Evolutionary conservation across 306 rosid species (phyloP).

Genomic region (Medicago arabica): DNA sequence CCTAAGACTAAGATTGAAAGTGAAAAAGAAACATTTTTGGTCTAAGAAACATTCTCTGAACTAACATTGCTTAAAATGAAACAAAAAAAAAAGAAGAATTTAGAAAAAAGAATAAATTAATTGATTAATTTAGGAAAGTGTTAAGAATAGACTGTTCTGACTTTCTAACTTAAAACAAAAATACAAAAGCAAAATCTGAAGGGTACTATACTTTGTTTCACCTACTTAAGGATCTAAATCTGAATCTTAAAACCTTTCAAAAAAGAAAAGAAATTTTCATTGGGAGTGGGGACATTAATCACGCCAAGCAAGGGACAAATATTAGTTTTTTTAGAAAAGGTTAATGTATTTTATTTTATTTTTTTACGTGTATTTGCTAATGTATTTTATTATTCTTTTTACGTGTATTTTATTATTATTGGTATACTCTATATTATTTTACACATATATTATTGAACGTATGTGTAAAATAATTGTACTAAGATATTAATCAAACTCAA

Average conservation of each 20-base stretch:
- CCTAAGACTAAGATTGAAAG: constrained; percentile 21
- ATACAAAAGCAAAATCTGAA: constrained; percentile 41
- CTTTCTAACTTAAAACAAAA: constrained; percentile 31
- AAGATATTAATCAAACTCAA: too few relatives aligned
- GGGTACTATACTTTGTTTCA: constrained; percentile 31
- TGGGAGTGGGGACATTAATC: constrained; percentile 15
- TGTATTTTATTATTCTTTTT: too few relatives aligned
- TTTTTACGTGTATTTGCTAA: too few relatives aligned
- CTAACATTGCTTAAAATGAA: constrained; percentile 37
- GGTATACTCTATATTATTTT: too few relatives aligned
- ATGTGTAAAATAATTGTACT: too few relatives aligned
- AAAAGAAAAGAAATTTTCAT: background rate
- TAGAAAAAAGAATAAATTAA: constrained; percentile 40
- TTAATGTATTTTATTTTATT: background rate
- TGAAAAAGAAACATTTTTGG: constrained; percentile 20
- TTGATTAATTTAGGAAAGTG: constrained; percentile 25
- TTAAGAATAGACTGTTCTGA: constrained; percentile 45
- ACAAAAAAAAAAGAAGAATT: constrained; percentile 17
- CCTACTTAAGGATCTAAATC: constrained; percentile 51
- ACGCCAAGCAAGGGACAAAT: background rate
- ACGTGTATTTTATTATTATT: too few relatives aligned
- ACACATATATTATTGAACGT: too few relatives aligned
- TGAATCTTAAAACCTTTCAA: constrained; percentile 42
- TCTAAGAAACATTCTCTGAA: constrained; percentile 22
- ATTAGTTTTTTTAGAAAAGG: background rate